Evolutionary conservation across 2,329 filamentous ascomycete genomes (phyloP), one percentile per base, ranked within the genome.

Genomic region (Hysterium pulicare): DNA sequence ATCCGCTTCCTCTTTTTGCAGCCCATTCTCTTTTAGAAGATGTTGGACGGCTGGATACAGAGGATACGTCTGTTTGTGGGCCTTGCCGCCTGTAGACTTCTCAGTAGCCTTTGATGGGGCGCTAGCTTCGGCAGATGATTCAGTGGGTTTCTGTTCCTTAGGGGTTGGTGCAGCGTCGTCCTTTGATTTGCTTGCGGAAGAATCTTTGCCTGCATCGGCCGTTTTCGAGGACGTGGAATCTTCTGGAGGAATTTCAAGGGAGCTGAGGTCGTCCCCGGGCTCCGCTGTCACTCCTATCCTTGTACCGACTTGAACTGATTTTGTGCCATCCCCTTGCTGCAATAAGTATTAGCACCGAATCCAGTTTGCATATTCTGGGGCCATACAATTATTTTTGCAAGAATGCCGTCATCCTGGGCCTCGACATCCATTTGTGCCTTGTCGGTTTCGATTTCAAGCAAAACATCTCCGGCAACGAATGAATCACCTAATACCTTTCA

Each of bases 381-480:
- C 52, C 55, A 30, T 66, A 74, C 71, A 61, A 83, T 79, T 56
- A 95, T 91, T 76, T 93, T 94, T 62, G 90, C 83, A 67, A 95
- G 71, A 54, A 91, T 75, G 32, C 90, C 89, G 62, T 94, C 88
- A 33, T 95, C 89, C 71, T 93, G 89, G 31, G 89, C 89, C 74
- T 95, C 90, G 20, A 95, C 89, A 57, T 95, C 90, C 88, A 95
- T 95, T 43, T 87, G 87, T 42, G 89, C 89, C 76, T 95, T 95
- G 70, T 95, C 89, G 45, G 89, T 95, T 73, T 95, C 89, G 64
- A 95, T 93, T 71, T 95, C 89, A 46, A 95, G 81, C 39, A 95
- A 77, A 23, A 95, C 87, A 67, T 95, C 89, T 54, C 89, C 89
- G 44, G 88, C 86, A 38, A 79, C 75, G 68, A 89, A 95, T 39